Evolutionary conservation across 179 eudicot genomes (phyloP), one percentile per base, ranked within the genome.

Genomic region (Sideroxylon spinosum): DNA sequence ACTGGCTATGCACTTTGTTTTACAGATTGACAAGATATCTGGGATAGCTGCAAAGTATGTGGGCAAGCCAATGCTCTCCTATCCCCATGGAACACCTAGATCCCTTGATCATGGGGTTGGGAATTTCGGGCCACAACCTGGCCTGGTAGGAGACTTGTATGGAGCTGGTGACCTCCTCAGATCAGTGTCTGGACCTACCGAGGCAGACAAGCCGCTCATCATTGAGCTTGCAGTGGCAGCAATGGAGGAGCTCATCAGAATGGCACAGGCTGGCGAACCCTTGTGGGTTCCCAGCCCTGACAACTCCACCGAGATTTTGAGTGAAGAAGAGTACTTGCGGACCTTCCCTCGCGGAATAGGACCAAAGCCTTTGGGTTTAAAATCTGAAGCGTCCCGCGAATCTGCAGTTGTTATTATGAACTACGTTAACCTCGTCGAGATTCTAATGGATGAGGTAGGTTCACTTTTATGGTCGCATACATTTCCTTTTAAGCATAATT

Each of bases 171-270:
- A 91, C 66, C 88, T 93, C 78, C 82, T 93, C 48, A 83, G 97
- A 76, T 83, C 94, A 44, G 85, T 95, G 1, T 85, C 92, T 6
- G 92, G 92, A 14, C 97, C 97, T 9, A 81, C 91, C 0, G 97
- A 93, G 62, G 95, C 95, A 0, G 97, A 95, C 78, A 95, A 91
- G 84, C 99, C 98, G 0, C 76, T 95, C 85, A 90, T 95, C 76
- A 89, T 95, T 25, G 99, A 95, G 89, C 93, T 95, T 0, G 99
- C 99, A 0, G 98, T 95, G 52, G 95, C 98, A 37, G 99, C 99
- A 46, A 95, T 95, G 95, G 99, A 95, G 59, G 99, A 95, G 65
- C 87, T 95, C 7, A 78, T 91, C 56, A 84, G 92, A 83, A 89
- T 95, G 94, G 97, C 95, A 9, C 99, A 95, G 74, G 76, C 89